Conservation (phyloP, 2,329 filamentous ascomycete species). For the Ceratocystis huliohia region DNA sequence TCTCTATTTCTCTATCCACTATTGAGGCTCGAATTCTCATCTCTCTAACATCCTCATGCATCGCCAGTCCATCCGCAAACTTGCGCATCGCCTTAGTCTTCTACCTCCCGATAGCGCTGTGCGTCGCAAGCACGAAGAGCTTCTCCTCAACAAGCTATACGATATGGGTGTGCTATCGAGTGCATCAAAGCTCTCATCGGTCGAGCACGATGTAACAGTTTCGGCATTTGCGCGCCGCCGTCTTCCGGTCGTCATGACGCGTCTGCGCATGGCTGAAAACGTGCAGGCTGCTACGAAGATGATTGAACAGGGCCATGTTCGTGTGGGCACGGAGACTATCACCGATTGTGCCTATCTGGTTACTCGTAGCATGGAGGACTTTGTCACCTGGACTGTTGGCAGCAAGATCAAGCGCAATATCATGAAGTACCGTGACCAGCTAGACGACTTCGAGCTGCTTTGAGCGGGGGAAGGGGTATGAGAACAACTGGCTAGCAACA, state of each 20-base stretch:
- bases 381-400: slow-evolving; percentile 88
- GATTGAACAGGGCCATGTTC: slow-evolving; percentile 87
- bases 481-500: background rate
- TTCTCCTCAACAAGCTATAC: slow-evolving; percentile 82
- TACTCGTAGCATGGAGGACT: slow-evolving; percentile 83
- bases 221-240: slow-evolving; percentile 74
- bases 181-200: slow-evolving; percentile 64
- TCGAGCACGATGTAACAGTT: slow-evolving; percentile 82
- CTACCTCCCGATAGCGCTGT: slow-evolving; percentile 68
- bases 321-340: slow-evolving; percentile 79
- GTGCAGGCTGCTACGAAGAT: slow-evolving; percentile 74
- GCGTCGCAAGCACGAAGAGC: slow-evolving; percentile 70
- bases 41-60: slow-evolving; percentile 3
- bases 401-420: slow-evolving; percentile 97
- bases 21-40: background rate
- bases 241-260: slow-evolving; percentile 80
- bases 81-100: slow-evolving; percentile 76
- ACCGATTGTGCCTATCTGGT: slow-evolving; percentile 85
- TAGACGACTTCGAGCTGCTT: slow-evolving; percentile 90
- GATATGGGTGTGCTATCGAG: slow-evolving; percentile 77
- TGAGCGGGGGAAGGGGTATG: slow-evolving; percentile 31
- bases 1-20: slow-evolving; percentile 26
- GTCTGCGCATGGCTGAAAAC: slow-evolving; percentile 81
- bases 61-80: slow-evolving; percentile 64
- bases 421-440: slow-evolving; percentile 83